Percentiles rank a stretch among this genome's conserved stretches.
Conservation (phyloP, 2,329 filamentous ascomycete genomes). For the Chaetothyriales sp. region DNA sequence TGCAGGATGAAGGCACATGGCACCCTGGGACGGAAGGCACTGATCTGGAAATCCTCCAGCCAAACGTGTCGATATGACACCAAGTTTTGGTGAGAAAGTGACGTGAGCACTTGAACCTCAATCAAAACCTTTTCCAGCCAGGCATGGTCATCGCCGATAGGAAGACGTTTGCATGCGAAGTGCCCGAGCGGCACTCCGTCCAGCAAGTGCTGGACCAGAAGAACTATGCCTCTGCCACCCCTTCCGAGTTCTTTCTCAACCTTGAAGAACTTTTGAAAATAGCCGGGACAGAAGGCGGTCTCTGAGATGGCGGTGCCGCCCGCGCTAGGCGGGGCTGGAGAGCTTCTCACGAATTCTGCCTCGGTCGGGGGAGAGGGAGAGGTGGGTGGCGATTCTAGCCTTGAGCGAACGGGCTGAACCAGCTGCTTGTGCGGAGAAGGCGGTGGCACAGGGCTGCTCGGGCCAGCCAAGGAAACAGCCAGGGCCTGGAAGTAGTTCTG, state of each 20-base stretch:
- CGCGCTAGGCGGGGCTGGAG: slow-evolving; percentile 24
- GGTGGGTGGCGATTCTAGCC: slow-evolving; percentile 7
- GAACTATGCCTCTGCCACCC: slow-evolving; percentile 85
- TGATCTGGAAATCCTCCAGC: slow-evolving; percentile 78
- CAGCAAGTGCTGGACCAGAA: slow-evolving; percentile 84
- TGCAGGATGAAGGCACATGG: slow-evolving; percentile 94
- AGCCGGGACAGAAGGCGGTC: slow-evolving; percentile 78
- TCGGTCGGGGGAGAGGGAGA: slow-evolving; percentile 31
- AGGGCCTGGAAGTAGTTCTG: slow-evolving; percentile 95
- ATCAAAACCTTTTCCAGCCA: slow-evolving; percentile 91
- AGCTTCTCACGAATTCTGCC: slow-evolving; percentile 33
- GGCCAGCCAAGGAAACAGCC: slow-evolving; percentile 41
- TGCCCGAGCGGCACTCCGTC: slow-evolving; percentile 77
- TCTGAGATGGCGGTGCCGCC: slow-evolving; percentile 56
- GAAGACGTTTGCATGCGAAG: slow-evolving; percentile 93
- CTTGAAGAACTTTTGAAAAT: slow-evolving; percentile 85
- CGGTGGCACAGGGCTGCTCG: slow-evolving; percentile 32
- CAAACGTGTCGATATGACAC: slow-evolving; percentile 96
- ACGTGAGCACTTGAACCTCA: slow-evolving; percentile 83
- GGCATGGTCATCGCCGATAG: slow-evolving; percentile 82
- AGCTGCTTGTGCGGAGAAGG: slow-evolving; percentile 36
- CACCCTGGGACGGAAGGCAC: slow-evolving; percentile 74
- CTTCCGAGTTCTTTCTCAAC: slow-evolving; percentile 74
- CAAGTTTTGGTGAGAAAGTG: slow-evolving; percentile 82
- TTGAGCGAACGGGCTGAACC: slow-evolving; percentile 32